Percentiles rank a stretch among this genome's conserved stretches.
These are phyloP conservation scores for Ophiosphaerella herpotricha DNA, from an alignment of 2,329 filamentous ascomycete genomes.

Conservation along the genomic window DNA sequence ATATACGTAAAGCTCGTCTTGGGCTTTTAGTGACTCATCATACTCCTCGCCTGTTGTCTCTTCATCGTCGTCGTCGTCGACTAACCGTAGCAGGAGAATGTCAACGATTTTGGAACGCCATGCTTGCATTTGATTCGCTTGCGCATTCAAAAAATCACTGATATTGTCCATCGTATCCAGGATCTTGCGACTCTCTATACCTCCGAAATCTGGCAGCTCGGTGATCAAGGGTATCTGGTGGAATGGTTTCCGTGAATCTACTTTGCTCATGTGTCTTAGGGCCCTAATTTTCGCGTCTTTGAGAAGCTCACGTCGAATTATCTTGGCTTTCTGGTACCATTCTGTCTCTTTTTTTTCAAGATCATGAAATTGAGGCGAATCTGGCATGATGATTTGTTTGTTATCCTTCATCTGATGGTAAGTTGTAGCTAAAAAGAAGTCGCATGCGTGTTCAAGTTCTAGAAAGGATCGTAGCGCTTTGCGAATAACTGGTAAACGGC, in stretches of 20 bases:
- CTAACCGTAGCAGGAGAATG: constrained; percentile 72
- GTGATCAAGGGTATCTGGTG: constrained; percentile 48
- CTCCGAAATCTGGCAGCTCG: constrained; percentile 63
- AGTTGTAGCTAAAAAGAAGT: constrained; percentile 84
- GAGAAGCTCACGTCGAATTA: constrained; percentile 78
- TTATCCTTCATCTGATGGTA: constrained; percentile 83
- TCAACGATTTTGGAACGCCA: constrained; percentile 77
- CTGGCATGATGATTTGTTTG: constrained; percentile 65
- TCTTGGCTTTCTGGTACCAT: constrained; percentile 78
- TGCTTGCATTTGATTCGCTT: constrained; percentile 71
- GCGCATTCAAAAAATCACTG: constrained; percentile 69
- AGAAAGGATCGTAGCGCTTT: constrained; percentile 72
- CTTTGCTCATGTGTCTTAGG: constrained; percentile 66
- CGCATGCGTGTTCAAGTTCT: constrained; percentile 78
- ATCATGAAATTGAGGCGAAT: constrained; percentile 59
- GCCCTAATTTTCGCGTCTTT: constrained; percentile 62
- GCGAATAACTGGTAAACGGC: constrained; percentile 62
- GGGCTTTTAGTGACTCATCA: constrained; percentile 80
- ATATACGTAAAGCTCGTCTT: constrained; percentile 88
- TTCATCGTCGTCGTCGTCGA: constrained; percentile 75
- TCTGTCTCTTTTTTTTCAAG: constrained; percentile 73
- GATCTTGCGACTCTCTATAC: constrained; percentile 73
- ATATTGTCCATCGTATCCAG: constrained; percentile 70
- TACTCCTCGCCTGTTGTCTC: constrained; percentile 90
- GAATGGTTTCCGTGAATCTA: constrained; percentile 24